Evolutionary conservation across 768 basidiomycete species (phyloP), one percentile per base, ranked within the genome.

Genomic region (Calocera viscosa): DNA sequence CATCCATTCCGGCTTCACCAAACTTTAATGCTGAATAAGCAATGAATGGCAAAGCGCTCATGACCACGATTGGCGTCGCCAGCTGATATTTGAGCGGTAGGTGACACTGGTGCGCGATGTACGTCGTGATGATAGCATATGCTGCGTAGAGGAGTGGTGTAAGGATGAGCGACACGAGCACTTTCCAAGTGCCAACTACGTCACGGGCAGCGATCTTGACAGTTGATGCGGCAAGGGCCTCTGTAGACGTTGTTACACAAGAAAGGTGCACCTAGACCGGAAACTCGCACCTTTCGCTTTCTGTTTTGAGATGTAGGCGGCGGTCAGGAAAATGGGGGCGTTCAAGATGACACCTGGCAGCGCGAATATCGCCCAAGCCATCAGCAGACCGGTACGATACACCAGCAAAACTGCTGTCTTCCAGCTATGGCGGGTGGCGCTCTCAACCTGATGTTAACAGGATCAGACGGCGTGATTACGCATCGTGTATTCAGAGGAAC

Each of bases 191-290:
- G 0, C 92, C 94, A 19, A 98, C 80, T 19, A 97, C 95, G 72
- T 98, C 95, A 39, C 91, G 84, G n/a, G 87, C 95, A 22, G 91
- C 91, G 64, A 98, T 85, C 78, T 98, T 98, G 74, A 98, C 95
- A 2, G 84, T 86, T 7, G 94, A 97, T 1, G 89, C 93, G 33
- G 95, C 95, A 67, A 98, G 86, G 5, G 95, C 95, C 83, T 94
- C 94, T 96, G 75, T 53, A 17, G 38, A 67, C 2, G 34, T 24
- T 26, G 28, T 39, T 17, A 35, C 33, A n/a, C 11, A 30, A 26
- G 3, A 2, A 17, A 41, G 0, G 0, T 2, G 33, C 10, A 47
- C 49, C 11, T 1, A 3, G 24, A 47, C 24, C 5, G 43, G 43
- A 24, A 19, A 26, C 19, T 69, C 75, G 67, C 67, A 91, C 92